Base-by-base conservation (phyloP, 306 rosid species). In the Pyrus pyrifolia region DNA sequence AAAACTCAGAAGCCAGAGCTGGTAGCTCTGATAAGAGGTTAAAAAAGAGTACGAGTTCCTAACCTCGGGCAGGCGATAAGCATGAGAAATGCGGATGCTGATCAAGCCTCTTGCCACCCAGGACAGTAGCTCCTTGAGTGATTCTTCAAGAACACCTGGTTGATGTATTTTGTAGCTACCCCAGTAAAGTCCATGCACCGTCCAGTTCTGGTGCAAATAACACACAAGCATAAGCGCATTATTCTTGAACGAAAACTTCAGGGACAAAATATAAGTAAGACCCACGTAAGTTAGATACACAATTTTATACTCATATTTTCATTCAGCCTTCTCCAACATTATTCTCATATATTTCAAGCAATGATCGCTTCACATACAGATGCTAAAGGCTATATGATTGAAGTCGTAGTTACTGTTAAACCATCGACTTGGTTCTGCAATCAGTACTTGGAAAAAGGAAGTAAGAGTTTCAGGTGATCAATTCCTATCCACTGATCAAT, bases 161-260 rank as follows among this genome's bases (percentile, higher is more conserved):
- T 84, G 84, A 78, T 92, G 90, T 69, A 88, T 86, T 68, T 68
- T 89, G 77, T 95, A 88, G 93, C 98, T 95, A 78, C 99, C 97
- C 97, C 97, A 95, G 73, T 89, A 92, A 73, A 95, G 97, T 65
- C 99, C 99, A 82, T 92, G 99, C 69, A 95, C 90, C 9, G 99
- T 95, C 99, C 99, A 95, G 82, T 95, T 95, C 99, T 95, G 92
- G 38, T 68, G 49, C 22, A 79, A 71, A n/a, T 46, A 65, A 81
- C 82, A 35, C 77, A 62, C 31, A 80, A 63, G 46, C 22, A 65
- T 58, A 68, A 40, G 42, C 72, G 68, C 70, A 78, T 67, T 33
- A 70, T 27, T 66, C 70, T 30, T 38, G 46, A 29, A 25, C 42
- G 12, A 3, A 60, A 17, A 14, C 25, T 6, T 60, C 11, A 17